phyloP scores from a whole-genome alignment of 805 yeast genomes.

The Candida krabiensis region DNA sequence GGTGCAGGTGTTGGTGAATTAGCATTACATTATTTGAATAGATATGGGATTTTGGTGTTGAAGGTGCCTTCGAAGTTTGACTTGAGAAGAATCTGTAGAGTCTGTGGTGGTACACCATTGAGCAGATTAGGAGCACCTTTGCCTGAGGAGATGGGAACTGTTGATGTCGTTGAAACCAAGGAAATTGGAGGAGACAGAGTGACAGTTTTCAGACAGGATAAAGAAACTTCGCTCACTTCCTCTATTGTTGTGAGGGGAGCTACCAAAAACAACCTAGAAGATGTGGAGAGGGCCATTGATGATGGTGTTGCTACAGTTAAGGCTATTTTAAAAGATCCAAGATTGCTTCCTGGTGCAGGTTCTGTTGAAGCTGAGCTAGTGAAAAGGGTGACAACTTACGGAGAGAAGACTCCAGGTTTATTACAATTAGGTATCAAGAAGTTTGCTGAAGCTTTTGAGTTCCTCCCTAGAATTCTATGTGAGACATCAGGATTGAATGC shows the following conservation, averaged over 20 bases:
- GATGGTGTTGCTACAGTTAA: slow-evolving; percentile 94
- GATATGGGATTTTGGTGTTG: slow-evolving; percentile 79
- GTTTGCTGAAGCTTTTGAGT: slow-evolving; percentile 93
- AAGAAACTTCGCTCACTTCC: slow-evolving; percentile 72
- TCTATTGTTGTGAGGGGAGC: slow-evolving; percentile 96
- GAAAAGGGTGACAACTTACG: slow-evolving; percentile 73
- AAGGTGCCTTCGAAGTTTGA: slow-evolving; percentile 94
- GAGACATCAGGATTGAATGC: slow-evolving; percentile 94
- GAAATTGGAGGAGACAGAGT: slow-evolving; percentile 99
- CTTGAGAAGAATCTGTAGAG: slow-evolving; percentile 88
- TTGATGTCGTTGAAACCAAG: slow-evolving; percentile 84
- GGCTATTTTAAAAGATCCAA: slow-evolving; percentile 78
- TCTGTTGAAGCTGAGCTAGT: slow-evolving; percentile 89
- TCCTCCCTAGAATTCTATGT: slow-evolving; percentile 86
- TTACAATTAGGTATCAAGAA: slow-evolving; percentile 91
- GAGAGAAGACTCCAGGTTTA: slow-evolving; percentile 92
- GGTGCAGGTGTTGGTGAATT: slow-evolving; percentile 92
- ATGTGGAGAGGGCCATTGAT: slow-evolving; percentile 94
- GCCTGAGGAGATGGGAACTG: slow-evolving; percentile 88
- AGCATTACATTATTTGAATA: slow-evolving; percentile 89
- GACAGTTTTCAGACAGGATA: slow-evolving; percentile 83
- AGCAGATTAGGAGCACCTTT: slow-evolving; percentile 93
- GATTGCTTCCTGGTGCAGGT: slow-evolving; percentile 94
- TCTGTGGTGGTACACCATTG: slow-evolving; percentile 95
- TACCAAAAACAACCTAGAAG: slow-evolving; percentile 89